Conservation (phyloP, 768 basidiomycete species). For the Favolaschia claudopus region DNA sequence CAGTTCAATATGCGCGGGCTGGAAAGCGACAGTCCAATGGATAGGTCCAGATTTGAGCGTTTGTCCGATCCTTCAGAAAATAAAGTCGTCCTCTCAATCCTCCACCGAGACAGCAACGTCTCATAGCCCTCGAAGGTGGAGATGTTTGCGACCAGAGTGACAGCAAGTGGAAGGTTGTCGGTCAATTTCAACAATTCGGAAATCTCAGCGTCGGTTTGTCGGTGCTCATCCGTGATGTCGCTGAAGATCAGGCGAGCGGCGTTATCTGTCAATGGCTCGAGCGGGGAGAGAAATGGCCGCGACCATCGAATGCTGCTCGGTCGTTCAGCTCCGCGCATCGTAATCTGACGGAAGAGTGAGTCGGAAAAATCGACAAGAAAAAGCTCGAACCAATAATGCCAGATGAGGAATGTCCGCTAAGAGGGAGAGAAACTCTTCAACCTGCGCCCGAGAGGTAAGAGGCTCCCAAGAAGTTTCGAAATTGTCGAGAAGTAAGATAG, state of each 20-base stretch:
- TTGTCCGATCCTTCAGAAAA: slow-evolving; percentile 18
- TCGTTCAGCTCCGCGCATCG: slow-evolving; percentile 14
- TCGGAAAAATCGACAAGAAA: neutral
- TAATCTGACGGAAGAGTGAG: slow-evolving; percentile 1
- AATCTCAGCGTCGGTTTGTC: neutral
- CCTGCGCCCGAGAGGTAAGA: neutral
- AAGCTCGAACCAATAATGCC: slow-evolving; percentile 4
- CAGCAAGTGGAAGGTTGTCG: slow-evolving; percentile 4
- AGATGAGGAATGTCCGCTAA: slow-evolving; percentile 10
- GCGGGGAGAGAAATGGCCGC: slow-evolving; percentile 9
- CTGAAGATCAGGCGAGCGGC: slow-evolving; percentile 7
- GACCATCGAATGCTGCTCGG: slow-evolving; percentile 8
- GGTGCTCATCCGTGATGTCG: slow-evolving; percentile 1
- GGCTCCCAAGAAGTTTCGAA: slow-evolving; percentile 18
- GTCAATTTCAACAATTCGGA: neutral
- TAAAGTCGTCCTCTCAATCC: slow-evolving; percentile 6
- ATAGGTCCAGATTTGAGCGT: slow-evolving; percentile 16
- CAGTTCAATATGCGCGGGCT: slow-evolving; percentile 13
- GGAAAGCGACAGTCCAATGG: slow-evolving; percentile 8
- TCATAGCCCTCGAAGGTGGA: slow-evolving; percentile 12
- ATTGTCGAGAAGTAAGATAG: slow-evolving; percentile 17
- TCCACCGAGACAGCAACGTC: slow-evolving; percentile 7
- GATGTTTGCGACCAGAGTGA: slow-evolving; percentile 10
- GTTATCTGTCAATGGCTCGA: slow-evolving; percentile 1
- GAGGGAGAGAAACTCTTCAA: slow-evolving; percentile 20